A percentile compares a stretch with the other conserved stretches of the same genome.
Conservation (phyloP, 208 protist genomes). For the Leishmania mexicana region DNA sequence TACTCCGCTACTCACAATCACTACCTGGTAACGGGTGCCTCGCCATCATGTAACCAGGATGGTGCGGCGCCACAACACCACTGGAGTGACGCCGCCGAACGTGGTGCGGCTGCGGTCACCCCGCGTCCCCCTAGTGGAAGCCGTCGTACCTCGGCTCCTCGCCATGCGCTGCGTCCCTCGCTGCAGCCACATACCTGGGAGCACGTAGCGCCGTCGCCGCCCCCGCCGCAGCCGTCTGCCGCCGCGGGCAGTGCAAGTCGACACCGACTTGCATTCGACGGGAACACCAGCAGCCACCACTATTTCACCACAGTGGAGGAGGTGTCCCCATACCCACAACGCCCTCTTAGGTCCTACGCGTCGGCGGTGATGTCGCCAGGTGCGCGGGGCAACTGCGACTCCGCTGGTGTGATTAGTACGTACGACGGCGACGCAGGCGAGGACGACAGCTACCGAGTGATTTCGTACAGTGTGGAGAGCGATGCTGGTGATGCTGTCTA, state of each 20-base stretch:
- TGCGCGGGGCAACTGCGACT: not conserved
- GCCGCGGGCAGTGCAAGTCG: not conserved
- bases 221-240: not conserved
- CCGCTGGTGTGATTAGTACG: not conserved
- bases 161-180: not conserved
- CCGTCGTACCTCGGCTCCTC: not conserved
- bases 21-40: not conserved
- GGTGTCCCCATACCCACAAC: not conserved
- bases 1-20: not conserved
- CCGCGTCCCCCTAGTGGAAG: not conserved
- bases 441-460: not conserved
- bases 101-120: not conserved
- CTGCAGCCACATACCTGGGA: not conserved
- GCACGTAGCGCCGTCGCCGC: not conserved
- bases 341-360: not conserved
- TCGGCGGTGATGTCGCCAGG: not conserved
- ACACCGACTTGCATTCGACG: not conserved
- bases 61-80: not conserved
- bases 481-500: not conserved
- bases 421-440: not conserved
- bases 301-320: not conserved
- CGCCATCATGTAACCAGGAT: not conserved
- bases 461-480: not conserved
- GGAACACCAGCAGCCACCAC: not conserved
- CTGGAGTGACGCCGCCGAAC: not conserved